Percentiles rank a stretch among this genome's conserved stretches.
These are phyloP conservation scores for Conoideocrella luteorostrata DNA, from an alignment of 2,329 filamentous ascomycete species.

Conservation along the genomic window DNA sequence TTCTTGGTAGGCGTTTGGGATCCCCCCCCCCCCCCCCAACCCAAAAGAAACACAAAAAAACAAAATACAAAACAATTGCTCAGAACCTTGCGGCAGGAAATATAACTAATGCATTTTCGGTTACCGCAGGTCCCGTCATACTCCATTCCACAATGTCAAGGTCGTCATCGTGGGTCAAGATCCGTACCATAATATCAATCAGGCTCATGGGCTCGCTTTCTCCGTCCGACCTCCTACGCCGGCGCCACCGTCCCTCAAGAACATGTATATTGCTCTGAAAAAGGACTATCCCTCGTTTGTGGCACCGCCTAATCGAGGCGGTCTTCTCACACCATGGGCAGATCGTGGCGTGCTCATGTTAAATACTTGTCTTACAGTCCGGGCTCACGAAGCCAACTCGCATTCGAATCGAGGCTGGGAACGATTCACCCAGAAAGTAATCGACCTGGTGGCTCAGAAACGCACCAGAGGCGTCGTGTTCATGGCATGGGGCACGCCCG, in stretches of 20 bases:
- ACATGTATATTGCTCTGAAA: slow-evolving; percentile 85
- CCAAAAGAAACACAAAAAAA: too few species aligned
- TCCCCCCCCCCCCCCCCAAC: too few species aligned
- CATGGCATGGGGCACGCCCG: slow-evolving; percentile 85
- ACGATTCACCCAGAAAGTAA: slow-evolving; percentile 81
- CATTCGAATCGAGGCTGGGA: slow-evolving; percentile 91
- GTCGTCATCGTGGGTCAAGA: slow-evolving; percentile 93
- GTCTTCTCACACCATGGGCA: slow-evolving; percentile 87
- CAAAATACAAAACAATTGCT: too few species aligned
- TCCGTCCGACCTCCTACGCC: slow-evolving; percentile 84
- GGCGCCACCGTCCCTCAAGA: slow-evolving; percentile 82
- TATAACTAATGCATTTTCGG: background rate
- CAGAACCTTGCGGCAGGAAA: background rate
- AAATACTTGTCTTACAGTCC: slow-evolving; percentile 92
- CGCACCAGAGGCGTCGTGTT: slow-evolving; percentile 83
- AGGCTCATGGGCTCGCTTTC: slow-evolving; percentile 95
- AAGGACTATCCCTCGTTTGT: slow-evolving; percentile 81
- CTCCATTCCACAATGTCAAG: slow-evolving; percentile 81
- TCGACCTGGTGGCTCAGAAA: slow-evolving; percentile 76
- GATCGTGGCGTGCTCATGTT: slow-evolving; percentile 87
- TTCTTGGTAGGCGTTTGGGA: slow-evolving; percentile 67
- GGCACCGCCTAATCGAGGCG: slow-evolving; percentile 68
- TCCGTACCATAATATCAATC: slow-evolving; percentile 91
- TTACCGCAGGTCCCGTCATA: slow-evolving; percentile 50
- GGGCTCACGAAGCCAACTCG: slow-evolving; percentile 78